A percentile compares a stretch with the other conserved stretches of the same genome.
These are phyloP conservation scores for Solanum boliviense DNA, from an alignment of 257 asterid species.

Conservation along the genomic window DNA sequence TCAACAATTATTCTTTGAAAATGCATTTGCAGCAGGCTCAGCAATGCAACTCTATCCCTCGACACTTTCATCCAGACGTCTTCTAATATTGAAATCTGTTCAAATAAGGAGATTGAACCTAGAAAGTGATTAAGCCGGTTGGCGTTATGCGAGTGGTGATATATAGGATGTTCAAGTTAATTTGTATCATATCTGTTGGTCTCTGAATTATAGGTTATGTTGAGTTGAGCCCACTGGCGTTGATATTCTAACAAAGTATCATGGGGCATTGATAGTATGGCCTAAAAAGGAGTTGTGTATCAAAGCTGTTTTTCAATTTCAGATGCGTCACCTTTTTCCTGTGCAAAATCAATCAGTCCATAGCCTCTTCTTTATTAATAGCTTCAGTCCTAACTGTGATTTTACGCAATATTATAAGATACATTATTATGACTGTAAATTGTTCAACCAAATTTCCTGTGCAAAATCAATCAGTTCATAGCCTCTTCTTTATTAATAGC, in stretches of 20 bases:
- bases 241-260: background rate
- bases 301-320: background rate
- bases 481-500: background rate
- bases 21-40: slow-evolving; percentile 60
- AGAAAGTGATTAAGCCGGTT: background rate
- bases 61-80: slow-evolving; percentile 57
- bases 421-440: background rate
- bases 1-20: slow-evolving; percentile 60
- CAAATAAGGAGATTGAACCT: background rate
- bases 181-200: background rate
- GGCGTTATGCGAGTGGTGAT: background rate
- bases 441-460: too few species aligned
- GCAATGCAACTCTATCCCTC: slow-evolving; percentile 43
- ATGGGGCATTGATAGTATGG: background rate
- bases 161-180: background rate
- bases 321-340: background rate
- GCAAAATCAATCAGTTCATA: background rate
- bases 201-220: background rate
- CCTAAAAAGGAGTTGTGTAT: background rate
- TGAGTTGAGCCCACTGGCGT: background rate
- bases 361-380: background rate
- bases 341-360: background rate
- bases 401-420: background rate
- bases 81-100: slow-evolving; percentile 10
- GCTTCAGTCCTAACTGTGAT: background rate